A percentile compares a stretch with the other conserved stretches of the same genome.
phyloP scores from a whole-genome alignment of 2,329 filamentous ascomycete genomes.

The Botryotinia globosa region DNA sequence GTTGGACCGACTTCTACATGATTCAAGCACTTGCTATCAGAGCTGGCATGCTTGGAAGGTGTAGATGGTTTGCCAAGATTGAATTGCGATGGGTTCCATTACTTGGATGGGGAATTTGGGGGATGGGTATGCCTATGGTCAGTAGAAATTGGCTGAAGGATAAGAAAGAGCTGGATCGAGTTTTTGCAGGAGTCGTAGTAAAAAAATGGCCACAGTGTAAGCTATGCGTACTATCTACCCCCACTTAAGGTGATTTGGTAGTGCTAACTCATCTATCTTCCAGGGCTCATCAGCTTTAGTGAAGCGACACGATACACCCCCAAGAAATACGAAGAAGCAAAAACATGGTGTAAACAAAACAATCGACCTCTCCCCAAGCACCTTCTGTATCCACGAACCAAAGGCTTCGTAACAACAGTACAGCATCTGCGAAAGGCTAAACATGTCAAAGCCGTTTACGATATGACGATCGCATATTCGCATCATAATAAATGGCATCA shows the following conservation, averaged over 20 bases:
- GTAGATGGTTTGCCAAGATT: slow-evolving; percentile 61
- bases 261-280: slow-evolving; percentile 14
- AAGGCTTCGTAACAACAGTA: slow-evolving; percentile 59
- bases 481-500: slow-evolving; percentile 44
- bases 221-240: slow-evolving; percentile 31
- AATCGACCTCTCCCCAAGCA: slow-evolving; percentile 52
- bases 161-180: slow-evolving; percentile 52
- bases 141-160: slow-evolving; percentile 59
- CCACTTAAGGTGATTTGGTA: background rate
- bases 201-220: slow-evolving; percentile 57
- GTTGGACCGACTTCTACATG: slow-evolving; percentile 64
- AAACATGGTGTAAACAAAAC: slow-evolving; percentile 51
- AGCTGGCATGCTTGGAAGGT: slow-evolving; percentile 58
- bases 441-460: slow-evolving; percentile 54
- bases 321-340: slow-evolving; percentile 51
- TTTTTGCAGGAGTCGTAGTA: slow-evolving; percentile 54
- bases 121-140: slow-evolving; percentile 63
- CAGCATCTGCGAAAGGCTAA: slow-evolving; percentile 51
- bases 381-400: slow-evolving; percentile 58
- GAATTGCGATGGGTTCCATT: slow-evolving; percentile 58
- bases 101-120: slow-evolving; percentile 62
- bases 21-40: slow-evolving; percentile 56
- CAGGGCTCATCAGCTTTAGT: slow-evolving; percentile 63
- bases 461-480: slow-evolving; percentile 55
- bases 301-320: slow-evolving; percentile 60